Evolutionary conservation across 2,329 filamentous ascomycete species (phyloP).

Genomic region (Fusarium staphyleae): DNA sequence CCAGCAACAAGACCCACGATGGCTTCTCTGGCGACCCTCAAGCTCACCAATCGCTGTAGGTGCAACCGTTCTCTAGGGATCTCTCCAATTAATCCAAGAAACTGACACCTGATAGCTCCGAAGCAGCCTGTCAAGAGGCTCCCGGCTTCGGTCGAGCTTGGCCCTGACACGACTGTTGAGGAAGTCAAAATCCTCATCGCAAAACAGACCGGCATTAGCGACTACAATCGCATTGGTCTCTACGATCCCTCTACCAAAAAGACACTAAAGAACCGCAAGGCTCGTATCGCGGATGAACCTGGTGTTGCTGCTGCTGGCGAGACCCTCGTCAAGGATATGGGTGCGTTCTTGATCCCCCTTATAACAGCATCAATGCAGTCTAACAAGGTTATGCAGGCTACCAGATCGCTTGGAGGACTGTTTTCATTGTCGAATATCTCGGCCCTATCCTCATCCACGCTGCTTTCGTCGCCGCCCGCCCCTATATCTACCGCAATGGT

Average conservation of each 20-base stretch:
- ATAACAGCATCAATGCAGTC: neutral
- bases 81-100: neutral
- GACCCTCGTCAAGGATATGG: conserved; percentile 91
- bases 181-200: conserved; percentile 65
- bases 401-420: conserved; percentile 90
- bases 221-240: conserved; percentile 68
- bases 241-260: conserved; percentile 67
- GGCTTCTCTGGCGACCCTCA: conserved; percentile 48
- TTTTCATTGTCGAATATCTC: conserved; percentile 94
- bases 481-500: conserved; percentile 61
- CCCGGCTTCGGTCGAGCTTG: conserved; percentile 58
- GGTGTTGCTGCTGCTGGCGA: conserved; percentile 59
- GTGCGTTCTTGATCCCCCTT: conserved; percentile 56
- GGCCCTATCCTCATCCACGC: conserved; percentile 90
- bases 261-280: conserved; percentile 68
- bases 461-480: conserved; percentile 73
- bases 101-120: conserved; percentile 46
- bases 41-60: conserved; percentile 53
- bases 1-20: conserved; percentile 32
- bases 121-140: conserved; percentile 62
- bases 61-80: neutral
- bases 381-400: conserved; percentile 63
- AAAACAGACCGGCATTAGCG: conserved; percentile 56
- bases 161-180: conserved; percentile 62
- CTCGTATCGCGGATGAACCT: conserved; percentile 57